Evolutionary conservation across 768 basidiomycete genomes (phyloP).

Genomic region (Nevesoporus exiguus): DNA sequence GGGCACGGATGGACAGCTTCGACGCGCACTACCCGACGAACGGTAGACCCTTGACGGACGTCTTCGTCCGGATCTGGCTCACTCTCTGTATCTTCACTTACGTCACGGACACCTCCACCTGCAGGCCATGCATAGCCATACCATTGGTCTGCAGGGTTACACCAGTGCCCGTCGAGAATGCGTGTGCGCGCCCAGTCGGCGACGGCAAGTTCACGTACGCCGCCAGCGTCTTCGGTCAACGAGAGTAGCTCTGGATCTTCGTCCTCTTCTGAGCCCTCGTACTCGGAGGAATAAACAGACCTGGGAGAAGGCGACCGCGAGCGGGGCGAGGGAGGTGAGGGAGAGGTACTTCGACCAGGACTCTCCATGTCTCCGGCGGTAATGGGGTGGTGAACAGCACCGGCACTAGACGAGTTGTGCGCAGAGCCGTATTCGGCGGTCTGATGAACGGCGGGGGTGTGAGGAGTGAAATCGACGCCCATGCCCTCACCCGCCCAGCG

Average conservation of each 20-base stretch:
- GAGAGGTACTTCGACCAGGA: constrained; percentile 25
- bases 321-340: constrained; percentile 27
- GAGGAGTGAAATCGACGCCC: constrained; percentile 29
- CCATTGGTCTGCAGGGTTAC: constrained; percentile 70
- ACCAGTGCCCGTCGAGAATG: constrained; percentile 75
- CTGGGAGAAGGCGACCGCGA: constrained; percentile 32
- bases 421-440: constrained; percentile 7
- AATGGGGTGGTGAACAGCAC: constrained; percentile 1
- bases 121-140: constrained; percentile 45
- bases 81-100: constrained; percentile 26
- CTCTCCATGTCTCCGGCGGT: constrained; percentile 10
- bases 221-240: constrained; percentile 44
- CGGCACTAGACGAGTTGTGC: constrained; percentile 6
- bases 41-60: constrained; percentile 13
- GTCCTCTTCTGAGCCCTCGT: constrained; percentile 39
- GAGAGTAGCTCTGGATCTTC: constrained; percentile 43
- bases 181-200: constrained; percentile 69
- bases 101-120: constrained; percentile 30
- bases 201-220: constrained; percentile 54
- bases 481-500: constrained; percentile 39
- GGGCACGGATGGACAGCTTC: constrained; percentile 53
- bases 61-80: constrained; percentile 27
- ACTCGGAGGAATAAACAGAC: constrained; percentile 30
- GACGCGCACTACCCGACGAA: constrained; percentile 21
- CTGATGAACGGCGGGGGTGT: constrained; percentile 17